Conservation (phyloP, 306 rosid genomes). For the Ceratonia siliqua region DNA sequence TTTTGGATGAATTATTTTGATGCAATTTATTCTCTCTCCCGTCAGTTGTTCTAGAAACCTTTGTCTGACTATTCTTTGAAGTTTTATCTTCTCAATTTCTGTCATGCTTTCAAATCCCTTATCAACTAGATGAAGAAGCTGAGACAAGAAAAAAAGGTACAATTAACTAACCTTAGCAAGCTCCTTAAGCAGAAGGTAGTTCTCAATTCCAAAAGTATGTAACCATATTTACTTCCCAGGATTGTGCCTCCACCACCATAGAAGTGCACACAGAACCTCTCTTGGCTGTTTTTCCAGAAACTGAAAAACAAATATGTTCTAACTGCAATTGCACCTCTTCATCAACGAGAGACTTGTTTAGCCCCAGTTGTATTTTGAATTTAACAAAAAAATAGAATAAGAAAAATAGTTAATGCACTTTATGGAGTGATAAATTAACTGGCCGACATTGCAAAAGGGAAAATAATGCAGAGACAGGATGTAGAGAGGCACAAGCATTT, state of each 20-base stretch:
- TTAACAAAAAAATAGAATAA: neutral
- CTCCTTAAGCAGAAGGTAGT: slow-evolving; percentile 3
- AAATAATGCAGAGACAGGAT: neutral
- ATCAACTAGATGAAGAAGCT: slow-evolving; percentile 40
- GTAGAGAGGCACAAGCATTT: neutral
- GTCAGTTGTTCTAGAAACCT: slow-evolving; percentile 56
- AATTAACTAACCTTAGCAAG: slow-evolving; percentile 36
- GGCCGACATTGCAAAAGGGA: neutral
- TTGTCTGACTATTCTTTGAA: slow-evolving; percentile 56
- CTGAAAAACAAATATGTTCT: neutral
- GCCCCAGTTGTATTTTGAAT: neutral
- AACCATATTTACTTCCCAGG: slow-evolving; percentile 34
- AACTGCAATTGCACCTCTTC: slow-evolving; percentile 34
- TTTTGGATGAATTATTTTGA: slow-evolving; percentile 55
- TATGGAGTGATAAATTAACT: neutral
- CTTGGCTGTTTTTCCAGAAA: slow-evolving; percentile 15
- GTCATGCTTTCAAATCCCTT: slow-evolving; percentile 58
- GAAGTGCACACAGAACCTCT: slow-evolving; percentile 14
- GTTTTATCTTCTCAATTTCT: slow-evolving; percentile 72
- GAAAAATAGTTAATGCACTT: neutral
- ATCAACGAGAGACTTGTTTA: neutral
- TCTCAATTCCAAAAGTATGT: slow-evolving; percentile 23
- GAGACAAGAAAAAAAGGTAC: slow-evolving; percentile 29
- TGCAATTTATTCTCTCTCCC: slow-evolving; percentile 53
- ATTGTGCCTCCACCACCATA: slow-evolving; percentile 22